phyloP scores from a whole-genome alignment of 2,329 filamentous ascomycete species.

The Bipolaris zeicola region DNA sequence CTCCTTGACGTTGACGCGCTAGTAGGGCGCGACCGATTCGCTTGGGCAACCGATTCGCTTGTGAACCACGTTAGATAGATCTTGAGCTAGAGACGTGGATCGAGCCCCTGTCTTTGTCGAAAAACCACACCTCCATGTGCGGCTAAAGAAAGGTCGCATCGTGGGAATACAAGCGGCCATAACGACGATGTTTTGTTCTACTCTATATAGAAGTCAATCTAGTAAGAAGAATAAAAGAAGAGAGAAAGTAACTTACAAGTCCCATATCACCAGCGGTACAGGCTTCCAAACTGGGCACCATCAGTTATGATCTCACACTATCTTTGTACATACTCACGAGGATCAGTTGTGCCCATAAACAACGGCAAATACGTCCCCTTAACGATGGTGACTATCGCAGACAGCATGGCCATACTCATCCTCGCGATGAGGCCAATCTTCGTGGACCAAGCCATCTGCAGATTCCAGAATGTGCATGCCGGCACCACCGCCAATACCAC shows the following conservation, averaged over 20 bases:
- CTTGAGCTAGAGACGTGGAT: neutral
- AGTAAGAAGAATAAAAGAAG: neutral
- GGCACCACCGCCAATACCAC: conserved; percentile 12
- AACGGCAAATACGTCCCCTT: conserved; percentile 13
- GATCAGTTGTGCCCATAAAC: conserved; percentile 9
- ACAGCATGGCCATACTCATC: conserved; percentile 18
- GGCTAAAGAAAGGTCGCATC: conserved; percentile 14
- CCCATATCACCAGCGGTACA: neutral
- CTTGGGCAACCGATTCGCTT: too few species aligned
- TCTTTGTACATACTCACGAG: neutral
- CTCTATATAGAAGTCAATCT: neutral
- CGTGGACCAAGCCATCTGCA: conserved; percentile 13
- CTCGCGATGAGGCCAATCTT: conserved; percentile 11
- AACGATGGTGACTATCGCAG: conserved; percentile 13
- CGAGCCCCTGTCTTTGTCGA: neutral
- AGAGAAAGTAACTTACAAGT: neutral
- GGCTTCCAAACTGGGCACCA: neutral
- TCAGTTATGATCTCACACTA: neutral
- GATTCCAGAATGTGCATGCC: conserved; percentile 8
- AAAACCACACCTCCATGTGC: conserved; percentile 5
- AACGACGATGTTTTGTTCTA: conserved; percentile 18
- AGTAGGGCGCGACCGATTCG: too few species aligned
- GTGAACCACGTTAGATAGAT: too few species aligned
- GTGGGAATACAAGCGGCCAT: conserved; percentile 20
- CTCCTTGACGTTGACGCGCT: too few species aligned